Evolutionary conservation across 768 basidiomycete genomes (phyloP).

Genomic region (Tulasnella sp.): DNA sequence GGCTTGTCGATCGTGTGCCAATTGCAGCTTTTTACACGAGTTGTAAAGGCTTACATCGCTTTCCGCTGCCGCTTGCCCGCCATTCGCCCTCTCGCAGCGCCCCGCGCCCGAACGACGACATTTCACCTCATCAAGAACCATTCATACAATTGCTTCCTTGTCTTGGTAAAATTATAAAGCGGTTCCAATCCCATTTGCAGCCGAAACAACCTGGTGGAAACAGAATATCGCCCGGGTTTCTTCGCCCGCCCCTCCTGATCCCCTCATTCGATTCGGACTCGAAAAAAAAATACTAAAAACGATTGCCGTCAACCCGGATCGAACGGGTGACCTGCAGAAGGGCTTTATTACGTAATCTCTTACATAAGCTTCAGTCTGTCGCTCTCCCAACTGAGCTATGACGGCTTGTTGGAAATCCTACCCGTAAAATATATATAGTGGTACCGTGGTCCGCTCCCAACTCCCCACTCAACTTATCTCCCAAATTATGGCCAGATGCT

Average conservation of each 20-base stretch:
- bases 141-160: background rate
- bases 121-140: background rate
- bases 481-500: no score
- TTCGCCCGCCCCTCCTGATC: background rate
- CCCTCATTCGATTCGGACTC: background rate
- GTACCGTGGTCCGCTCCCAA: no score
- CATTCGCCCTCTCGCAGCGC: no score
- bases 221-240: no score
- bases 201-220: background rate
- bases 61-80: no score
- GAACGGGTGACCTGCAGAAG: conserved; percentile 16
- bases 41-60: background rate
- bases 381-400: conserved; percentile 21
- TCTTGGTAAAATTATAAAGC: background rate
- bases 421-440: background rate
- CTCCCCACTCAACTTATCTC: no score
- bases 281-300: background rate
- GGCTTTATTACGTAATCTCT: background rate
- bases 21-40: background rate
- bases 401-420: background rate
- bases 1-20: no score
- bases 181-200: background rate
- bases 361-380: conserved; percentile 7
- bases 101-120: background rate
- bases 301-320: conserved; percentile 17